Evolutionary conservation across 164 flowering plant genomes (phyloP), one percentile per base, ranked within the genome.

Genomic region (Stephania yunnanensis): DNA sequence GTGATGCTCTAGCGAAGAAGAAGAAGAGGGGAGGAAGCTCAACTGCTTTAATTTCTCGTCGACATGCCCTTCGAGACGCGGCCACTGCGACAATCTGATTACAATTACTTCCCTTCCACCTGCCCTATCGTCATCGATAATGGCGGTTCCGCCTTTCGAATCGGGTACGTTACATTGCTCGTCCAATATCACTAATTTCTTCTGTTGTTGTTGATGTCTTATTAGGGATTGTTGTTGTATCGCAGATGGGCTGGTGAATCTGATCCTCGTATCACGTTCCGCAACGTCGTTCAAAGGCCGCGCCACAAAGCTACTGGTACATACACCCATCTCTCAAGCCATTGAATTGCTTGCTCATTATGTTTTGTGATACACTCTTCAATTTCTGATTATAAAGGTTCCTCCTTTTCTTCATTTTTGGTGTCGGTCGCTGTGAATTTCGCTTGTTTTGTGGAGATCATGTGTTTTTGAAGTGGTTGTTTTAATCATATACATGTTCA

Each of bases 181-280:
- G 55, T 0, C 5, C 30, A 30, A 71, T 73, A 63, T n/a, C 79
- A 52, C 73, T 20, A 55, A 30, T 30, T 42, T 36, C 3, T 68
- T 8, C 6, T 30, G 4, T 10, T 15, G 0, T 20, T 11, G 15
- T 48, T 6, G 7, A 29, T 50, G 48, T 29, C 19, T 68, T 20
- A 17, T 4, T n/a, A 48, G 7, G 10, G 48, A 7, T 44, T 76
- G 12, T 68, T 68, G 22, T 68, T 68, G 17, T 10, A 36, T 10
- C 19, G 74, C 73, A 83, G 85, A 65, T 83, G 85, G 85, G 85
- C 85, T 0, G 83, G 85, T 25, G 85, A 83, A 73, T 74, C 81
- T 3, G 74, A 83, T 71, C 85, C 85, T 4, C 83, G 85, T 5
- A 11, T 80, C 25, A 69, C 78, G 30, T 83, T 83, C 68, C 80